These are phyloP conservation scores for Neolecta irregularis DNA, from an alignment of 1,139 yeast genomes.

Conservation along the genomic window DNA sequence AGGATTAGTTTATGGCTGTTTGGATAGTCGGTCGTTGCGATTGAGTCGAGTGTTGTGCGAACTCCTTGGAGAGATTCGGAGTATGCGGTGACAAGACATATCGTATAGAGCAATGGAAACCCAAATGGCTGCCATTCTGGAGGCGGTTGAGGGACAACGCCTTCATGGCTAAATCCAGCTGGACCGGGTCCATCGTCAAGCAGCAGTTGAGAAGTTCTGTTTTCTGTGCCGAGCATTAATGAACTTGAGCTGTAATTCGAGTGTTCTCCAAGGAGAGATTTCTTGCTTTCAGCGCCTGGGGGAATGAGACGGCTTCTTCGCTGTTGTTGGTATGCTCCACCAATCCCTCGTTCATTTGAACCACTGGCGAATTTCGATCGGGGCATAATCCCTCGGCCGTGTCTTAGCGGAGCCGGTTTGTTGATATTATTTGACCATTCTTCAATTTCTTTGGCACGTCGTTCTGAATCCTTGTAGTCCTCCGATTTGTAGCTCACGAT, in stretches of 20 bases:
- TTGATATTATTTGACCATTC: conserved; percentile 54
- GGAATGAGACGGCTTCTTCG: no score
- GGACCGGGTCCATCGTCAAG: conserved; percentile 18
- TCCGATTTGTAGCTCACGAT: conserved; percentile 60
- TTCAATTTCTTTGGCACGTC: conserved; percentile 51
- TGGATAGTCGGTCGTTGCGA: conserved; percentile 87
- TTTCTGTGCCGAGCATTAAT: no score
- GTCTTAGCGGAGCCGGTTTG: conserved; percentile 18
- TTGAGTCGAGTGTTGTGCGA: conserved; percentile 74
- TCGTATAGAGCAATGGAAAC: conserved; percentile 71
- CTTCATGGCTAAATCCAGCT: conserved; percentile 39
- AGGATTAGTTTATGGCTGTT: conserved; percentile 78
- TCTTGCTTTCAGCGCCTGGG: no score
- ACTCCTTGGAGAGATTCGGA: conserved; percentile 82
- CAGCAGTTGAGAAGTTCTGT: no score
- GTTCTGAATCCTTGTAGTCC: conserved; percentile 34
- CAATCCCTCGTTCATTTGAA: no score
- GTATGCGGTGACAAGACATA: conserved; percentile 80
- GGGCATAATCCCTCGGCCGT: no score
- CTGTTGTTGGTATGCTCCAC: no score
- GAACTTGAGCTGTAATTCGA: no score
- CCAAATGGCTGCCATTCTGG: conserved; percentile 75
- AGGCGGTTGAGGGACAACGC: conserved; percentile 82
- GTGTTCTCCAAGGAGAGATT: no score
- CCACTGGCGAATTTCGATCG: no score